Conservation (phyloP, 169 alveolate genomes). For the Cryptosporidium viatorum region DNA sequence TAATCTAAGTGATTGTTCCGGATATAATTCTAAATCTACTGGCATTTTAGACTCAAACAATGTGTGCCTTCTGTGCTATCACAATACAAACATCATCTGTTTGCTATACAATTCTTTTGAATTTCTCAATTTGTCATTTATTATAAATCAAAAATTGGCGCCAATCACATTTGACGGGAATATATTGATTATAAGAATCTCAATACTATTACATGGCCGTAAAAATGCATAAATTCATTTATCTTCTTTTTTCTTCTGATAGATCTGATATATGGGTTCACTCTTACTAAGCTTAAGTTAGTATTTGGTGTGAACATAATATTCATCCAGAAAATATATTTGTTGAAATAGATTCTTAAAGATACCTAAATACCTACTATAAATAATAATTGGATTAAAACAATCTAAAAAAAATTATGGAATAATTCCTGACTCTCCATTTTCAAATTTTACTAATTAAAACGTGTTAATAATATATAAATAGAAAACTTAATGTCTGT, state of each 20-base stretch:
- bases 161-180: not conserved
- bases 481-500: not conserved
- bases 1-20: not conserved
- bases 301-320: no score
- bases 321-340: no score
- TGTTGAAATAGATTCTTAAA: not conserved
- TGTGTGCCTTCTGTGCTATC: not conserved
- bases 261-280: not conserved
- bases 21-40: not conserved
- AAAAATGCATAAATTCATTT: no score
- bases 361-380: not conserved
- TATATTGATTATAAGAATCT: not conserved
- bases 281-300: not conserved
- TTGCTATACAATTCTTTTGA: not conserved
- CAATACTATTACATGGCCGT: not conserved
- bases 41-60: not conserved
- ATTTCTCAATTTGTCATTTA: not conserved
- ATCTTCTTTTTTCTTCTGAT: no score
- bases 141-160: not conserved
- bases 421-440: no score
- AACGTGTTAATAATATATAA: not conserved
- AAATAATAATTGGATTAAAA: no score
- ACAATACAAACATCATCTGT: not conserved
- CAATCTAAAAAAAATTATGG: no score
- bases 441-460: no score